A percentile compares a stretch with the other conserved stretches of the same genome.
phyloP scores from a whole-genome alignment of 805 yeast species.

The Saccharomycopsis schoenii region DNA sequence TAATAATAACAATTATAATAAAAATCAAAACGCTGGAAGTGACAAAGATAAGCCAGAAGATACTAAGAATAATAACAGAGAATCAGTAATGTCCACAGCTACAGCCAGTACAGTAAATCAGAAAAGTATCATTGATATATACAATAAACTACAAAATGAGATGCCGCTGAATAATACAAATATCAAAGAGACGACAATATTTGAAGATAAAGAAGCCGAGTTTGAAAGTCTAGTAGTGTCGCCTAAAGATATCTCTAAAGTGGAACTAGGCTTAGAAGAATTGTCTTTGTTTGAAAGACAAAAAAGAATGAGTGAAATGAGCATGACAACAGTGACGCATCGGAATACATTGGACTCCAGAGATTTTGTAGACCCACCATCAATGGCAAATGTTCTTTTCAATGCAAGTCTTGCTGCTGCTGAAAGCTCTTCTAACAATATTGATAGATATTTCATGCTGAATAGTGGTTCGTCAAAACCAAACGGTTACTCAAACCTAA shows the following conservation, averaged over 20 bases:
- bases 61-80: conserved; percentile 3
- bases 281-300: conserved; percentile 5
- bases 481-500: not conserved
- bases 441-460: not conserved
- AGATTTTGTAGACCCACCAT: not conserved
- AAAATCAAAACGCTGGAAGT: conserved; percentile 3
- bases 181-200: not conserved
- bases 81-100: conserved; percentile 1
- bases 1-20: not conserved
- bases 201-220: not conserved
- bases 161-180: conserved; percentile 6
- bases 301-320: conserved; percentile 1
- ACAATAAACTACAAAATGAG: conserved; percentile 11
- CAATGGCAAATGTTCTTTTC: not conserved
- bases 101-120: conserved; percentile 6
- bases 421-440: not conserved
- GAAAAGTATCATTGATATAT: conserved; percentile 17
- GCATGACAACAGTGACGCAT: conserved; percentile 1
- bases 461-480: not conserved
- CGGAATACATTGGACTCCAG: not conserved
- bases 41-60: conserved; percentile 4
- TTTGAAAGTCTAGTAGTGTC: conserved; percentile 16
- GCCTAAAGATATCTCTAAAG: conserved; percentile 14
- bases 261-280: conserved; percentile 13
- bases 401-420: not conserved